Evolutionary conservation across 306 rosid species (phyloP).

Genomic region (Cucurbita ficifolia): DNA sequence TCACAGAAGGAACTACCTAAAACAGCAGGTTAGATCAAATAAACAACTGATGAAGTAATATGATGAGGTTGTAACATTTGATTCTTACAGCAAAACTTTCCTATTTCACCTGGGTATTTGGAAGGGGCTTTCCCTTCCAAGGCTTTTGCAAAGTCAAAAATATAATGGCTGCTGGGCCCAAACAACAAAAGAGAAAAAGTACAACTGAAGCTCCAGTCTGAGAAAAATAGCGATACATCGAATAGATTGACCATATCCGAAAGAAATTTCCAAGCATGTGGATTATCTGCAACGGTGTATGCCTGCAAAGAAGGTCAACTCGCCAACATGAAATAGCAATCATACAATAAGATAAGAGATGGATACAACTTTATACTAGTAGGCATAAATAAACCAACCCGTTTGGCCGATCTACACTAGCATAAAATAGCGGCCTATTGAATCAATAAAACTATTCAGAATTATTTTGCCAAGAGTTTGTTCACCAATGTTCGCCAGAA

Average conservation of each 20-base stretch:
- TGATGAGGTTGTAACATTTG: background rate
- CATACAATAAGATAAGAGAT: background rate
- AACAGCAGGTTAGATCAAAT: conserved; percentile 16
- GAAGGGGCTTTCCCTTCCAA: conserved; percentile 94
- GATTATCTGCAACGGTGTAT: conserved; percentile 83
- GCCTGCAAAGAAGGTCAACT: conserved; percentile 25
- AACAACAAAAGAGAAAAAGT: conserved; percentile 73
- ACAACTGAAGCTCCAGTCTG: conserved; percentile 77
- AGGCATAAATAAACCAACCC: background rate
- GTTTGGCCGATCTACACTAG: background rate
- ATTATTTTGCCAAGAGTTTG: background rate
- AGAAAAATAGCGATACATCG: conserved; percentile 61
- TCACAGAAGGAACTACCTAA: conserved; percentile 88
- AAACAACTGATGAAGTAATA: conserved; percentile 7
- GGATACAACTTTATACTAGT: background rate
- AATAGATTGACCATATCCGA: conserved; percentile 95
- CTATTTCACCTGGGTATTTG: conserved; percentile 64
- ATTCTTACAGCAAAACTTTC: background rate
- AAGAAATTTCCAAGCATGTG: conserved; percentile 70
- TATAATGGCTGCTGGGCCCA: conserved; percentile 58
- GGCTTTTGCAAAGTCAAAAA: conserved; percentile 87
- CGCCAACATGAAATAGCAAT: background rate
- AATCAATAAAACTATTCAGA: background rate
- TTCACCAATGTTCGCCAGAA: background rate
- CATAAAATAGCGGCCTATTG: background rate